Conservation (phyloP, 495 filamentous ascomycete species). For the Bombardia bombarda region DNA sequence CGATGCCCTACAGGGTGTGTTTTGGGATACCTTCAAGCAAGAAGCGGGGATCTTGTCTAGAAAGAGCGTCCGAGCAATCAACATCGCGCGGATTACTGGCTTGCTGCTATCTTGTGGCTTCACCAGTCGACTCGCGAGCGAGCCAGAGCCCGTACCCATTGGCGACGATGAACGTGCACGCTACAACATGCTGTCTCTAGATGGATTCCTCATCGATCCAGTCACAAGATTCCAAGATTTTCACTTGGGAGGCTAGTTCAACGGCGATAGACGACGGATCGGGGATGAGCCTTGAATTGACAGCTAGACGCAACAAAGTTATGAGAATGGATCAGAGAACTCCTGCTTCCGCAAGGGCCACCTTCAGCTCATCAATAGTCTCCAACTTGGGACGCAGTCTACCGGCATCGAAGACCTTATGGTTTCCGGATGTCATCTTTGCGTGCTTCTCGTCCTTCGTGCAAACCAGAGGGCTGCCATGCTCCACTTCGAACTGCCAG, state of each 20-base stretch:
- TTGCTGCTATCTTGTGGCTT: conserved; percentile 29
- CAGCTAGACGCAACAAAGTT: not conserved
- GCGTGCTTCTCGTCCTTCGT: not conserved
- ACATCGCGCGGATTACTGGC: conserved; percentile 29
- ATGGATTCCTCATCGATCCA: conserved; percentile 30
- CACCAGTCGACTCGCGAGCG: conserved; percentile 32
- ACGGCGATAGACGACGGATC: no score
- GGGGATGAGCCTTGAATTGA: not conserved
- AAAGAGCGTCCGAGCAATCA: conserved; percentile 24
- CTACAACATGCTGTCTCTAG: conserved; percentile 32
- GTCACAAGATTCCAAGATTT: conserved; percentile 24
- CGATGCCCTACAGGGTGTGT: conserved; percentile 19
- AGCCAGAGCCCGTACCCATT: conserved; percentile 27
- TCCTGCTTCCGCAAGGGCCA: conserved; percentile 2
- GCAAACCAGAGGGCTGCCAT: not conserved
- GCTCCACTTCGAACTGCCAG: not conserved
- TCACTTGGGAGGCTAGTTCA: no score
- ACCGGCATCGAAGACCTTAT: conserved; percentile 10
- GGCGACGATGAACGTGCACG: conserved; percentile 27
- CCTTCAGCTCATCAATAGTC: conserved; percentile 8
- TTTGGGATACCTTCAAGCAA: conserved; percentile 27
- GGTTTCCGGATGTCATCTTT: conserved; percentile 4
- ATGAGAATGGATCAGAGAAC: no score
- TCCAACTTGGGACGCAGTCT: conserved; percentile 3
- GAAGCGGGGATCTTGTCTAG: conserved; percentile 24